These are phyloP conservation scores for Candida sp. DNA, from an alignment of 1,139 yeast species.

Conservation along the genomic window DNA sequence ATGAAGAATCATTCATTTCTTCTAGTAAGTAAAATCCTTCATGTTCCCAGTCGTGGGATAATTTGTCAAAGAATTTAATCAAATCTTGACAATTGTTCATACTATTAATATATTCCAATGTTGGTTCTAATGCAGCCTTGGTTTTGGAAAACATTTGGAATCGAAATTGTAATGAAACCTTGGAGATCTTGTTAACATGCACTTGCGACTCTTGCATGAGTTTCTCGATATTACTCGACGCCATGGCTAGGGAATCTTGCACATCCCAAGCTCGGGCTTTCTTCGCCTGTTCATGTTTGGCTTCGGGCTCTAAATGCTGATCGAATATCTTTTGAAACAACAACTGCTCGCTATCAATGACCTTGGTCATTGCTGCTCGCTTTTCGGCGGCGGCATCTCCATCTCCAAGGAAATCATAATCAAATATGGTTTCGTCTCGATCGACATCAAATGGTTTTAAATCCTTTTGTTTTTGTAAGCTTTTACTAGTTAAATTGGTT, in stretches of 20 bases:
- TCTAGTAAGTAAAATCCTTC: conserved; percentile 3
- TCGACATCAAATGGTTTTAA: conserved; percentile 11
- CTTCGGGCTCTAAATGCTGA: conserved; percentile 4
- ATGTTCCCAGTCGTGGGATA: conserved; percentile 8
- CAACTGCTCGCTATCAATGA: conserved; percentile 19
- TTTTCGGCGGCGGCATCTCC: not conserved
- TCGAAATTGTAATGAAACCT: conserved; percentile 8
- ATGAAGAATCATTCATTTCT: conserved; percentile 3
- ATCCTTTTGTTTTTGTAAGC: conserved; percentile 4
- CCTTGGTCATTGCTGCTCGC: conserved; percentile 3
- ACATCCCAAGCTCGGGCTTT: not conserved
- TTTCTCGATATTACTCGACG: not conserved
- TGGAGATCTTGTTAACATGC: conserved; percentile 4
- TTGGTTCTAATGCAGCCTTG: conserved; percentile 21
- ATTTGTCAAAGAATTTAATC: conserved; percentile 14
- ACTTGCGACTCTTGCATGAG: conserved; percentile 1
- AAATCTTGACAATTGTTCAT: conserved; percentile 9
- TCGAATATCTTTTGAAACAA: conserved; percentile 23
- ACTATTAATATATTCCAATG: conserved; percentile 17
- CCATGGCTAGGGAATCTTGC: not conserved
- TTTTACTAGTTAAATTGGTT: conserved; percentile 2
- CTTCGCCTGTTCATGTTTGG: conserved; percentile 4
- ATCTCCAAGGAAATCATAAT: conserved; percentile 11
- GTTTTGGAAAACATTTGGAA: conserved; percentile 16
- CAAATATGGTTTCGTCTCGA: conserved; percentile 15